Conservation (phyloP, 129 eudicot genomes). For the Pittosporum tobira region DNA sequence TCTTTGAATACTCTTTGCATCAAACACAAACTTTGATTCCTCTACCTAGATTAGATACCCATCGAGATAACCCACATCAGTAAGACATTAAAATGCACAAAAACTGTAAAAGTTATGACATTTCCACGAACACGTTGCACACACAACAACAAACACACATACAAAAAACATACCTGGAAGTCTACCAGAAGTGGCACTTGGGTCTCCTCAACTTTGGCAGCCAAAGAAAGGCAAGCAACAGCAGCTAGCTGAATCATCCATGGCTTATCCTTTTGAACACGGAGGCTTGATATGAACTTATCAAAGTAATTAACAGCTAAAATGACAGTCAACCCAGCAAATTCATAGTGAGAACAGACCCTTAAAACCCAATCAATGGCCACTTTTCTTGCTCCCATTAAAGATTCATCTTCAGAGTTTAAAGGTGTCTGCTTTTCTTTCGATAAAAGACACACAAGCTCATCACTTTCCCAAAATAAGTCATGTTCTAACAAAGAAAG, state of each 20-base stretch:
- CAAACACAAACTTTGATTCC: conserved; percentile 60
- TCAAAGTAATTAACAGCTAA: conserved; percentile 80
- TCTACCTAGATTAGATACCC: conserved; percentile 35
- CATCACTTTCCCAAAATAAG: conserved; percentile 65
- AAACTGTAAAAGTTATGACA: conserved; percentile 3
- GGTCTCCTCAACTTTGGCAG: conserved; percentile 94
- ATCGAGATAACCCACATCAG: conserved; percentile 1
- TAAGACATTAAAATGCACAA: conserved; percentile 12
- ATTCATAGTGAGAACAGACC: conserved; percentile 57
- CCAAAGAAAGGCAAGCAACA: conserved; percentile 83
- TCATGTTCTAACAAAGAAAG: conserved; percentile 30
- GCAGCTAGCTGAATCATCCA: conserved; percentile 92
- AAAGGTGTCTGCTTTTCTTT: conserved; percentile 39
- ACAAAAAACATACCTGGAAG: conserved; percentile 52
- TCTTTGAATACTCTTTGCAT: conserved; percentile 67
- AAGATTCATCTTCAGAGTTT: conserved; percentile 8
- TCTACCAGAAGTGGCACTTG: conserved; percentile 74
- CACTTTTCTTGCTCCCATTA: conserved; percentile 34
- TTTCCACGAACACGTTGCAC: conserved; percentile 10
- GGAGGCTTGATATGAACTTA: conserved; percentile 43
- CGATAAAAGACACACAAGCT: conserved; percentile 44
- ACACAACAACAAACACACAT: conserved; percentile 22
- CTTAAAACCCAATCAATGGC: conserved; percentile 70
- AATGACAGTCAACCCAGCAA: conserved; percentile 45
- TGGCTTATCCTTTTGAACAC: conserved; percentile 61